phyloP scores from a whole-genome alignment of 345 rosid genomes.

The Populus davidiana region DNA sequence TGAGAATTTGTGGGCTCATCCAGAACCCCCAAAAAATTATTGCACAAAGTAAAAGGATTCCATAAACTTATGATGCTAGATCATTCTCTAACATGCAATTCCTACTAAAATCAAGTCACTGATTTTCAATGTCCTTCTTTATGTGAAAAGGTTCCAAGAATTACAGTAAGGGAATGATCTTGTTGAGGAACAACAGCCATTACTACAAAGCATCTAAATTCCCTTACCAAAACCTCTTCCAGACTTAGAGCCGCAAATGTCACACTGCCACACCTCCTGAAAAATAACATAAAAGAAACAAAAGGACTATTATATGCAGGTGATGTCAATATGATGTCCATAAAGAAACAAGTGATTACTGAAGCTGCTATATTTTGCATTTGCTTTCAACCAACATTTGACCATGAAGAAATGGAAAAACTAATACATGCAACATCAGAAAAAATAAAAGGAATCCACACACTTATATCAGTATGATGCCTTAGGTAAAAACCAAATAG shows the following conservation, averaged over 20 bases:
- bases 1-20: neutral
- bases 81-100: neutral
- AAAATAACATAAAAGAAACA: slow-evolving; percentile 6
- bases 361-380: neutral
- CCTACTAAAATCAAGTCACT: neutral
- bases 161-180: neutral
- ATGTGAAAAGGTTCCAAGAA: neutral
- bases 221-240: slow-evolving; percentile 98
- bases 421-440: neutral
- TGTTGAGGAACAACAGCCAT: neutral
- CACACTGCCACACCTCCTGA: slow-evolving; percentile 98
- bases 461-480: neutral
- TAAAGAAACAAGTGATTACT: neutral
- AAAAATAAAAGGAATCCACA: neutral
- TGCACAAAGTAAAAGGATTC: neutral
- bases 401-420: neutral
- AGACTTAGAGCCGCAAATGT: slow-evolving; percentile 81
- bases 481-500: neutral
- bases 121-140: neutral
- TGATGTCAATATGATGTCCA: neutral
- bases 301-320: neutral
- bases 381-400: neutral
- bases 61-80: neutral
- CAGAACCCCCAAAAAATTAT: neutral
- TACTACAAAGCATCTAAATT: slow-evolving; percentile 3